These are phyloP conservation scores for Wickerhamomyces mucosus DNA, from an alignment of 805 yeast genomes.

Conservation along the genomic window DNA sequence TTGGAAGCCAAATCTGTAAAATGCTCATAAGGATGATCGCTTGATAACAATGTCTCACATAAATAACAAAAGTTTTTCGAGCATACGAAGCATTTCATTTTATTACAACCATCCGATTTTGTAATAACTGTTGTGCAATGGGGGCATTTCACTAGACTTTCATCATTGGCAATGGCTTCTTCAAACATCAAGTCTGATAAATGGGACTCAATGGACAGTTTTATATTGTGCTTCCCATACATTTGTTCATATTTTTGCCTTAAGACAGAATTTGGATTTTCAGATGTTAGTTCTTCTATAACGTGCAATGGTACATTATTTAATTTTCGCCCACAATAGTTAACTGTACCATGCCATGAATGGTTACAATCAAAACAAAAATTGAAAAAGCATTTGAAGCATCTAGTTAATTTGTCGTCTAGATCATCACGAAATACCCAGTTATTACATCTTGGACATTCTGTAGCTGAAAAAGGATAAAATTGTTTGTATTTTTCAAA, in stretches of 20 bases:
- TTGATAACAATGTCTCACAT: conserved; percentile 35
- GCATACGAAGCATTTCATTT: conserved; percentile 48
- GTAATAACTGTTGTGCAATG: conserved; percentile 39
- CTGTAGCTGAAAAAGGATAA: conserved; percentile 38
- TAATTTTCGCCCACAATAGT: conserved; percentile 31
- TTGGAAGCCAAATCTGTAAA: conserved; percentile 30
- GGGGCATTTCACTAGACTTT: conserved; percentile 42
- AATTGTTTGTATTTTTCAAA: conserved; percentile 34
- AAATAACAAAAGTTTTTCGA: conserved; percentile 40
- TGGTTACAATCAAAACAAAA: conserved; percentile 48
- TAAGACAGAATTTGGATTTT: conserved; percentile 22
- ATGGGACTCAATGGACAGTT: conserved; percentile 33
- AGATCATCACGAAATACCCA: conserved; percentile 39
- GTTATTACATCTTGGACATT: conserved; percentile 44
- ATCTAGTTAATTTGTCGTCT: conserved; percentile 37
- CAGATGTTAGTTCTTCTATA: conserved; percentile 9
- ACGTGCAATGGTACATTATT: conserved; percentile 23
- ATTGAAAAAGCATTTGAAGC: conserved; percentile 40
- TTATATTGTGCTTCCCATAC: conserved; percentile 37
- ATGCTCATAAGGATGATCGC: conserved; percentile 42
- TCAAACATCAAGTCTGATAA: conserved; percentile 38
- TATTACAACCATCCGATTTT: conserved; percentile 55
- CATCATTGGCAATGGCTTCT: conserved; percentile 31
- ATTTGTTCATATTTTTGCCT: conserved; percentile 26
- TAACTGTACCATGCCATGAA: conserved; percentile 52